phyloP scores from a whole-genome alignment of 2,329 filamentous ascomycete genomes.

The Sporothrix phasma region DNA sequence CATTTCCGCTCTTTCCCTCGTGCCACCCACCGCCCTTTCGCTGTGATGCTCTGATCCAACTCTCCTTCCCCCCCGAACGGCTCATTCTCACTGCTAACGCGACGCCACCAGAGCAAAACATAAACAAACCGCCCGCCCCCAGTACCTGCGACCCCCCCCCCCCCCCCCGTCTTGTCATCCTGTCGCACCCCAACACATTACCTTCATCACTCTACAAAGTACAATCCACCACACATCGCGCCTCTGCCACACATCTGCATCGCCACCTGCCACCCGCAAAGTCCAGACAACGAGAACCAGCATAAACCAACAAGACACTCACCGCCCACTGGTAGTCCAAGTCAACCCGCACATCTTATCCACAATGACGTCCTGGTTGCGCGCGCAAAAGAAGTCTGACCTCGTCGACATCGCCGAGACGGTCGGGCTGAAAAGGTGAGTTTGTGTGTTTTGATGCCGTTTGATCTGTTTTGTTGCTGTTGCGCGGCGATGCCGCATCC shows the following conservation, averaged over 20 bases:
- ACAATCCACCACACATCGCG: background rate
- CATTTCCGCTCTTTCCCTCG: background rate
- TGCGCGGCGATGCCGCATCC: background rate
- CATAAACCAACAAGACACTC: background rate
- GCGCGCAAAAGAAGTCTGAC: conserved; percentile 72
- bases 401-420: conserved; percentile 63
- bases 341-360: background rate
- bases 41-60: background rate
- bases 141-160: conserved; percentile 2
- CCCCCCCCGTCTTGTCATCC: background rate
- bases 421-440: conserved; percentile 62
- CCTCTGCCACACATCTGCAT: conserved; percentile 3
- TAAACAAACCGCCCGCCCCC: conserved; percentile 14
- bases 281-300: background rate
- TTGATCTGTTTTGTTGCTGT: background rate
- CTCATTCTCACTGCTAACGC: conserved; percentile 12
- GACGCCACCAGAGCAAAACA: conserved; percentile 14
- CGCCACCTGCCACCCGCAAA: background rate
- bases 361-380: conserved; percentile 51
- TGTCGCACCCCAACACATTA: conserved; percentile 4
- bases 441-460: too few species aligned
- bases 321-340: background rate
- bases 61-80: background rate
- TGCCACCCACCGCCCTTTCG: background rate
- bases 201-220: background rate